Conservation (phyloP, 805 yeast genomes). For the Hanseniaspora pseudoguilliermondii region DNA sequence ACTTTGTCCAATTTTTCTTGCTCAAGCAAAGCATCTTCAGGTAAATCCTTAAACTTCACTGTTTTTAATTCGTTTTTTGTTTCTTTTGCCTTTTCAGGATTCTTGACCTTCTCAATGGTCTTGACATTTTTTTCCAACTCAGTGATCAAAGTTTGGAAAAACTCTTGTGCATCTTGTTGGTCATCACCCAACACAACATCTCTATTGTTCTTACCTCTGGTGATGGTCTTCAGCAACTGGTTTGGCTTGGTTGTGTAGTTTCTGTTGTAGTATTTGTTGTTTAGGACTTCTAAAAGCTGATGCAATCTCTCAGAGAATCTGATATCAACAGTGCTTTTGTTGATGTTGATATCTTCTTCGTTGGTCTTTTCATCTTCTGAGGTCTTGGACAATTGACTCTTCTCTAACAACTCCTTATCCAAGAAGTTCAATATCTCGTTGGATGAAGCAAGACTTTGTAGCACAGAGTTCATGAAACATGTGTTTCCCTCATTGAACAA, state of each 20-base stretch:
- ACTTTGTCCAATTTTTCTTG: slow-evolving; percentile 42
- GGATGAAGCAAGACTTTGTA: slow-evolving; percentile 72
- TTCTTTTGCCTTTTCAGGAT: slow-evolving; percentile 12
- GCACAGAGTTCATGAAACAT: slow-evolving; percentile 84
- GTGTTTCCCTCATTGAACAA: slow-evolving; percentile 83
- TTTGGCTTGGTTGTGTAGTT: slow-evolving; percentile 51
- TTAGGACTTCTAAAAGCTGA: slow-evolving; percentile 41
- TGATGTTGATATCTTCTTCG: slow-evolving; percentile 18
- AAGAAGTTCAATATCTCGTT: slow-evolving; percentile 45
- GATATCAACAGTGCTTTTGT: slow-evolving; percentile 21
- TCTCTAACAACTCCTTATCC: slow-evolving; percentile 29
- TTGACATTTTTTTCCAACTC: slow-evolving; percentile 42
- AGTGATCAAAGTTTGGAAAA: slow-evolving; percentile 65
- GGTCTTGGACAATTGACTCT: slow-evolving; percentile 10
- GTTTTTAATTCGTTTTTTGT: slow-evolving; percentile 23
- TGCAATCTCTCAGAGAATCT: slow-evolving; percentile 44
- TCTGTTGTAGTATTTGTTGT: slow-evolving; percentile 39
- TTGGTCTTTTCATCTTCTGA: slow-evolving; percentile 17
- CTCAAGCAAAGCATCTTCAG: slow-evolving; percentile 28
- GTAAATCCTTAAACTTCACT: slow-evolving; percentile 22
- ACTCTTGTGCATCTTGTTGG: slow-evolving; percentile 95
- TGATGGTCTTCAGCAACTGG: slow-evolving; percentile 50
- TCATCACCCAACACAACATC: slow-evolving; percentile 71
- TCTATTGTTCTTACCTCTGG: slow-evolving; percentile 58
- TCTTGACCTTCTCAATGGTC: slow-evolving; percentile 16